Base-by-base conservation (phyloP, 495 filamentous ascomycete species). In the Annulohypoxylon moriforme region DNA sequence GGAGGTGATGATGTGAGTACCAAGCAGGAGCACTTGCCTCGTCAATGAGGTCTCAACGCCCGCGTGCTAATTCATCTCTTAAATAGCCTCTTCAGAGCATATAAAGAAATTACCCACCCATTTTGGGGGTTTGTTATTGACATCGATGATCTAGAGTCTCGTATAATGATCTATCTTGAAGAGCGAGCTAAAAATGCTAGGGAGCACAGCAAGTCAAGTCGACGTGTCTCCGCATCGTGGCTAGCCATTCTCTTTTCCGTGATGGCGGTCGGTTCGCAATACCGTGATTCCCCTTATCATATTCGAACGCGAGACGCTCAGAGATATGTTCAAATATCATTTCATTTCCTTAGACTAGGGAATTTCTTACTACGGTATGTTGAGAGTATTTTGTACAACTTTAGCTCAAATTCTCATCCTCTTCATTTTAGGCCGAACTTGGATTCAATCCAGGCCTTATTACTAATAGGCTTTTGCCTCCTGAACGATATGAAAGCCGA, bases 101-200 rank as follows among this genome's bases (percentile, higher is more conserved):
- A 94, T 81, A 89, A 87, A 77, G 90, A 94, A 68, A 92, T 92
- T 11, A 88, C 91, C 4, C 88, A 92, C 38, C 90, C 92, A 9
- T 88, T 94, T 68, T 96, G 92, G 85, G 91, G 92, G 3, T 92
- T 93, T 14, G 85, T 96, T 34, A 85, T 89, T 33, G 90, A 94
- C 74, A 82, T 92, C 25, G 85, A 88, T 40, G 82, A 84, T 29
- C 82, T 95, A 16, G 91, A 93, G 75, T 83, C 84, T 3, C 87
- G 89, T 55, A 80, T 93, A 33, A 86, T 88, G 72, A 83, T 84
- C 11, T 90, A 94, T 69, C 83, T 95, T 14, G 86, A 89, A 62
- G 88, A 90, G 64, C 84, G 92, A 56, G 86, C 85, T 36, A 85
- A 84, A 64, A 84, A 82, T 76, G 81, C 83, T 76, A 74, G 84